These are phyloP conservation scores for Sporothrix euskadiensis DNA, from an alignment of 2,329 filamentous ascomycete genomes.

Conservation along the genomic window DNA sequence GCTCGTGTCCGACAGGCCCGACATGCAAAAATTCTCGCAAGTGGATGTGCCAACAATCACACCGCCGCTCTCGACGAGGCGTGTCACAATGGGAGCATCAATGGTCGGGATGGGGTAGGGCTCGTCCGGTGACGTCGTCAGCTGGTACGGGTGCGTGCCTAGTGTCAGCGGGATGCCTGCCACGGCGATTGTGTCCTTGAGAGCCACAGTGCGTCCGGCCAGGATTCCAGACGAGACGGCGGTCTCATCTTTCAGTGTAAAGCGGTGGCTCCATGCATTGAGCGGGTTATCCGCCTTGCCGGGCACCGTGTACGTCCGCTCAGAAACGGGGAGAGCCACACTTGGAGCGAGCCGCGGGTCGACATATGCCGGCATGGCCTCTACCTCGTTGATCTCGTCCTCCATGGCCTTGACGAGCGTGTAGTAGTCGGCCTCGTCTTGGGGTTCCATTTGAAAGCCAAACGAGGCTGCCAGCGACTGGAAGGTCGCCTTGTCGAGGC, in stretches of 20 bases:
- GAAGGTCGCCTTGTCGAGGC: conserved; percentile 30
- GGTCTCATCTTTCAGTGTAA: conserved; percentile 34
- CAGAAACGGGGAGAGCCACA: conserved; percentile 12
- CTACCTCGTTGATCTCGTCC: conserved; percentile 35
- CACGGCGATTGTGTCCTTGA: conserved; percentile 76
- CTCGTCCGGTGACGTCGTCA: conserved; percentile 36
- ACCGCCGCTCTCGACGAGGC: conserved; percentile 61
- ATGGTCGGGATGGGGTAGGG: conserved; percentile 69
- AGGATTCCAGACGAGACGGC: conserved; percentile 50
- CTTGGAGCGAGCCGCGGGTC: conserved; percentile 34
- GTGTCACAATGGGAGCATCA: conserved; percentile 44
- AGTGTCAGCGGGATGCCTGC: conserved; percentile 62
- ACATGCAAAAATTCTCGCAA: conserved; percentile 68
- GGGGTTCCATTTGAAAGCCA: conserved; percentile 31
- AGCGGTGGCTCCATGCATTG: conserved; percentile 42
- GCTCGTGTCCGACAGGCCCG: conserved; percentile 58
- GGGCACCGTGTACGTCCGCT: conserved; percentile 35
- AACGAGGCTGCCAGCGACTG: conserved; percentile 26
- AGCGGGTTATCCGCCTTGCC: conserved; percentile 36
- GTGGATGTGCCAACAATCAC: conserved; percentile 72
- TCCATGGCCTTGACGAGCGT: conserved; percentile 37
- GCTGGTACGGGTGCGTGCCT: conserved; percentile 46
- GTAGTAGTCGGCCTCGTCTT: conserved; percentile 38
- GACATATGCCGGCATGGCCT: conserved; percentile 37
- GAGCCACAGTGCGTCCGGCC: conserved; percentile 69